These are phyloP conservation scores for Microsporum ferrugineum DNA, from an alignment of 2,329 filamentous ascomycete genomes.

Conservation along the genomic window DNA sequence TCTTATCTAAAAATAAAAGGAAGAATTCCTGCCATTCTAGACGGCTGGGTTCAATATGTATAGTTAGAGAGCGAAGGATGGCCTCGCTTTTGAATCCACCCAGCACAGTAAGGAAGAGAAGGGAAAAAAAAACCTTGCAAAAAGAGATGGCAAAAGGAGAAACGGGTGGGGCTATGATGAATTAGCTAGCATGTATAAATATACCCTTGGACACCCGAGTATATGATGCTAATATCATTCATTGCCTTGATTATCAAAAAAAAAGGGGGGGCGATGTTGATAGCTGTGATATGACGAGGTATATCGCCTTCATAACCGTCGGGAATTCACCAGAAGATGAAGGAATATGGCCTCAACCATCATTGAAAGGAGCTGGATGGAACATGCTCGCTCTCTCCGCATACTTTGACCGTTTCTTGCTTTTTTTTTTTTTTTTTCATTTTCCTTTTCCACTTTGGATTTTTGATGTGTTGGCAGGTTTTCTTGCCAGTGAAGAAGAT, in stretches of 20 bases:
- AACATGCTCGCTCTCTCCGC: slow-evolving; percentile 7
- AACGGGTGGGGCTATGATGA: slow-evolving; percentile 3
- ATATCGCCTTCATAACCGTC: no score
- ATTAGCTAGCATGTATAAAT: neutral
- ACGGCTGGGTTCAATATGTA: neutral
- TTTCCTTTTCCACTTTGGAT: slow-evolving; percentile 12
- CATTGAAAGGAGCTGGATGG: neutral
- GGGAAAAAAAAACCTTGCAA: slow-evolving; percentile 8
- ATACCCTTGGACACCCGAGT: neutral
- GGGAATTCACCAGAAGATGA: no score
- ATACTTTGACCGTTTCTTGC: neutral
- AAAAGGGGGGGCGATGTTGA: neutral
- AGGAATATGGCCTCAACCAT: neutral
- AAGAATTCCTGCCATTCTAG: slow-evolving; percentile 10
- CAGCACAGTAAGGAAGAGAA: neutral
- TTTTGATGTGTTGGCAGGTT: slow-evolving; percentile 76
- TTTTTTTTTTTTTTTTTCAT: slow-evolving; percentile 6
- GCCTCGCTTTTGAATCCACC: neutral
- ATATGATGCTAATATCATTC: neutral
- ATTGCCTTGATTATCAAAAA: neutral
- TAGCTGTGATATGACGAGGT: no score
- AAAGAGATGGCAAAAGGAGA: neutral
- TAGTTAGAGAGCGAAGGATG: neutral
- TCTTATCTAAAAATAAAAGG: slow-evolving; percentile 1
- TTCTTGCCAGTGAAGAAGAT: slow-evolving; percentile 69